Percentiles rank a stretch among this genome's conserved stretches.
Conservation (phyloP, 768 basidiomycete genomes). For the Macrolepiota albuminosa region DNA sequence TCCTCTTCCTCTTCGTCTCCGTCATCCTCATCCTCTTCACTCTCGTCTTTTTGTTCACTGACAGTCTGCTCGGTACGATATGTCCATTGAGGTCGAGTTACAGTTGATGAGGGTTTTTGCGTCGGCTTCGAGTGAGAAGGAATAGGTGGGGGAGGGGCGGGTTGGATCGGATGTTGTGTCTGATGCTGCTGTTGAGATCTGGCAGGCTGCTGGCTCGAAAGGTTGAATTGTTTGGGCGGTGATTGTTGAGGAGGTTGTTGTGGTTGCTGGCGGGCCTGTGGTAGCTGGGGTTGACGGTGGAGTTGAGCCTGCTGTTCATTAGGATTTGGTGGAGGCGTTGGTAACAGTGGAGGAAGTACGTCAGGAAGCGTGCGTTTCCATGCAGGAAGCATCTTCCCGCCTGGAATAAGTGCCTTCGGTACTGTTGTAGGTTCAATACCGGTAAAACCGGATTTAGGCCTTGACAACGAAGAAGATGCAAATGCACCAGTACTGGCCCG, state of each 20-base stretch:
- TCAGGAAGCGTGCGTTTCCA: conserved; percentile 36
- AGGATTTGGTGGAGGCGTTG: conserved; percentile 17
- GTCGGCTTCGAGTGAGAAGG: conserved; percentile 14
- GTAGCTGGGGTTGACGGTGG: conserved; percentile 1
- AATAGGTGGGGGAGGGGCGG: conserved; percentile 12
- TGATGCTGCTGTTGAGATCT: not conserved
- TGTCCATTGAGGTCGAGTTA: not conserved
- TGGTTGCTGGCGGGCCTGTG: conserved; percentile 13
- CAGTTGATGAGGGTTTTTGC: not conserved
- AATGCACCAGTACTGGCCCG: not conserved
- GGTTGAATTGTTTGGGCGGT: not conserved
- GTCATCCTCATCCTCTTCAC: conserved; percentile 3
- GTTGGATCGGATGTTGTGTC: not conserved
- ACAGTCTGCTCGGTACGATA: not conserved
- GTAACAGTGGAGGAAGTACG: conserved; percentile 22
- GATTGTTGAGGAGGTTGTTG: conserved; percentile 10
- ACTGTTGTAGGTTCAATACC: not conserved
- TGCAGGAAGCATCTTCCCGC: conserved; percentile 32
- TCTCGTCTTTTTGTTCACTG: not conserved
- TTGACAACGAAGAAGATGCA: conserved; percentile 7
- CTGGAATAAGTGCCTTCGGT: conserved; percentile 9
- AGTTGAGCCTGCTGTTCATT: conserved; percentile 11
- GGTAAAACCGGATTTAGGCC: conserved; percentile 10
- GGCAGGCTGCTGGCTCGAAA: conserved; percentile 1
- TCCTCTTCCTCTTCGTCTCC: not conserved